phyloP scores from a whole-genome alignment of 768 basidiomycete species.

The Mrakia frigida region DNA sequence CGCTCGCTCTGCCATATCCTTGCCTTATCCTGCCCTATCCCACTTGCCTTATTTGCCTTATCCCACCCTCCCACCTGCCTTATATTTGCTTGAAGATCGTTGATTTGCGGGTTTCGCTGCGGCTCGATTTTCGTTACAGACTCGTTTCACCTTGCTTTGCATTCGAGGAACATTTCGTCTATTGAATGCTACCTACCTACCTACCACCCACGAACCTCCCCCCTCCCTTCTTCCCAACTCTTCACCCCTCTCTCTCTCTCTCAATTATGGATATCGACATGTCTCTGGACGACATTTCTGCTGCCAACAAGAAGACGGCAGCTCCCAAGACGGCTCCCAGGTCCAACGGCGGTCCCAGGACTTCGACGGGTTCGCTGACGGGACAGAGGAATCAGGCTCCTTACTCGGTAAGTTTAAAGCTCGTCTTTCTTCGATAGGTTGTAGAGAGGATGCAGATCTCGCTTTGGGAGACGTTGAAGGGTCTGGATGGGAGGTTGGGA shows the following conservation, averaged over 20 bases:
- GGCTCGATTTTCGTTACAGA: no score
- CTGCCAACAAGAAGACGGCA: conserved; percentile 9
- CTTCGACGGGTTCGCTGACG: background rate
- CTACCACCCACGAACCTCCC: no score
- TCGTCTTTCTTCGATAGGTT: background rate
- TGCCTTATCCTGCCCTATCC: no score
- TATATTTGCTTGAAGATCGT: no score
- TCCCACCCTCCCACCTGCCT: no score
- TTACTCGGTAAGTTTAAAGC: background rate
- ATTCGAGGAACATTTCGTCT: no score
- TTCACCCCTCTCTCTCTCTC: conserved; percentile 3
- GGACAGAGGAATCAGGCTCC: background rate
- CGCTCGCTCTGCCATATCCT: no score
- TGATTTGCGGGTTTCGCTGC: no score
- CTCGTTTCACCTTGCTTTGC: no score
- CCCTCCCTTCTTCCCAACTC: background rate
- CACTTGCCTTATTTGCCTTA: no score
- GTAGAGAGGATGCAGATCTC: no score
- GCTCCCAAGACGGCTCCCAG: background rate
- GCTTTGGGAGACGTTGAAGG: background rate
- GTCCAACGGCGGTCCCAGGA: background rate
- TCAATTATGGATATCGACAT: conserved; percentile 23
- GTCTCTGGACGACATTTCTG: conserved; percentile 21
- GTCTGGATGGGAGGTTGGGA: background rate
- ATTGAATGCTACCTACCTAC: no score